Percentiles rank a stretch among this genome's conserved stretches.
Conservation (phyloP, 352 stramenopile species). For the Plasmopara viticola region DNA sequence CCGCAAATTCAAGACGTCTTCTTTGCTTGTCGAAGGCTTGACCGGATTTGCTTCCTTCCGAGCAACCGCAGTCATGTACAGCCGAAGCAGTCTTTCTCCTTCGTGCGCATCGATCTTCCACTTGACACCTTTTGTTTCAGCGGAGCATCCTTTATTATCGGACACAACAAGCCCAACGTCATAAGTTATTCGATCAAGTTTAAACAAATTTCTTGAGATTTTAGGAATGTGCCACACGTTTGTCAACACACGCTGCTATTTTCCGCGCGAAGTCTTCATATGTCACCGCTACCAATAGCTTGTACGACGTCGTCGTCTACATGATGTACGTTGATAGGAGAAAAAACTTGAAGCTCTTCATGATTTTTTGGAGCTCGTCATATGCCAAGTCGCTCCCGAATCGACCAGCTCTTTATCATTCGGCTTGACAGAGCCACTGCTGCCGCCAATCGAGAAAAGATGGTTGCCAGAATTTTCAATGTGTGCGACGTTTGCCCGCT, state of each 20-base stretch:
- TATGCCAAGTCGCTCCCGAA: neutral
- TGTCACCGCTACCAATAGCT: too few relatives aligned
- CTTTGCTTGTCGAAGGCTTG: neutral
- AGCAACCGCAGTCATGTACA: neutral
- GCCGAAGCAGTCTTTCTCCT: conserved; percentile 8
- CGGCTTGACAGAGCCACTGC: neutral
- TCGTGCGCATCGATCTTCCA: conserved; percentile 11
- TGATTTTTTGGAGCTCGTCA: neutral
- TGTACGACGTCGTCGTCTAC: neutral
- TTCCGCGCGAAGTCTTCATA: neutral
- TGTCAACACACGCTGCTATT: conserved; percentile 9
- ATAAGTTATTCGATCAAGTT: conserved; percentile 3
- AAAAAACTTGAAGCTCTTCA: neutral
- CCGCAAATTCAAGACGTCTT: neutral
- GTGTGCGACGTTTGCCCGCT: too few relatives aligned
- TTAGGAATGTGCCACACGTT: conserved; percentile 7
- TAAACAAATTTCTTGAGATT: conserved; percentile 2
- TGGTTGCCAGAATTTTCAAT: too few relatives aligned
- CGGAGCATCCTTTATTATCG: conserved; percentile 10
- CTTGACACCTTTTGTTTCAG: conserved; percentile 8
- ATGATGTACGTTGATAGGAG: neutral
- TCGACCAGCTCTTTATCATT: neutral
- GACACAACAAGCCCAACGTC: conserved; percentile 10
- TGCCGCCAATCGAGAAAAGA: too few relatives aligned
- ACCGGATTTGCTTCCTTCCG: conserved; percentile 3